Percentiles rank a stretch among this genome's conserved stretches.
These are phyloP conservation scores for Coemansia sp. DNA, from an alignment of 192 early-diverging fungal species.

Conservation along the genomic window DNA sequence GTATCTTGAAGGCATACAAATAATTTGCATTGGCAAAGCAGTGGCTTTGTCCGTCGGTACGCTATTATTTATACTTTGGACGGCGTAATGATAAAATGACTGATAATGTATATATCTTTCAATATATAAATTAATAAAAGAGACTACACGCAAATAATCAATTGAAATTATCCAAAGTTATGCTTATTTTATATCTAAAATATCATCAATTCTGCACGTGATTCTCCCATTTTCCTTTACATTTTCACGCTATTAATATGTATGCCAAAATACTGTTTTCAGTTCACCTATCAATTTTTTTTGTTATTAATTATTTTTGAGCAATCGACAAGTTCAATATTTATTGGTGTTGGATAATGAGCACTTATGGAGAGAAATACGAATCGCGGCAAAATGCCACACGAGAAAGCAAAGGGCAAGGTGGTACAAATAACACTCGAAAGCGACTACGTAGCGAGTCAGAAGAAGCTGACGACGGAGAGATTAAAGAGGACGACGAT, in stretches of 20 bases:
- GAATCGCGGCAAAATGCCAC: conserved; percentile 50
- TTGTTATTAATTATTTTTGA: background rate
- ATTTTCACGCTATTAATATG: background rate
- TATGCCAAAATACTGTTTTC: background rate
- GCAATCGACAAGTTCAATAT: background rate
- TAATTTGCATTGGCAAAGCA: background rate
- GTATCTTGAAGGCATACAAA: background rate
- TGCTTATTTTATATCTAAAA: background rate
- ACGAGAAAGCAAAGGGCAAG: conserved; percentile 12
- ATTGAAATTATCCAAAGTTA: background rate
- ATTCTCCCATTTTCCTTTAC: background rate
- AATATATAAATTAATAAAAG: background rate
- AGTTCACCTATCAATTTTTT: background rate
- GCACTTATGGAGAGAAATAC: conserved; percentile 51
- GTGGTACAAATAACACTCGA: conserved; percentile 7
- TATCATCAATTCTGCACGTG: background rate
- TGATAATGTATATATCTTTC: background rate
- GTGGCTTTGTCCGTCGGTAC: background rate
- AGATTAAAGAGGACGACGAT: conserved; percentile 26
- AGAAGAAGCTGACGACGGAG: conserved; percentile 32
- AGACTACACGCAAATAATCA: too few species aligned
- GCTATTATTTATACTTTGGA: background rate
- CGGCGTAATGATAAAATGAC: background rate
- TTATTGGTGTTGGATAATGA: conserved; percentile 12
- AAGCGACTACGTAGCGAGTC: conserved; percentile 42